These are phyloP conservation scores for Pulveroboletus sp. DNA, from an alignment of 768 basidiomycete species.

Conservation along the genomic window DNA sequence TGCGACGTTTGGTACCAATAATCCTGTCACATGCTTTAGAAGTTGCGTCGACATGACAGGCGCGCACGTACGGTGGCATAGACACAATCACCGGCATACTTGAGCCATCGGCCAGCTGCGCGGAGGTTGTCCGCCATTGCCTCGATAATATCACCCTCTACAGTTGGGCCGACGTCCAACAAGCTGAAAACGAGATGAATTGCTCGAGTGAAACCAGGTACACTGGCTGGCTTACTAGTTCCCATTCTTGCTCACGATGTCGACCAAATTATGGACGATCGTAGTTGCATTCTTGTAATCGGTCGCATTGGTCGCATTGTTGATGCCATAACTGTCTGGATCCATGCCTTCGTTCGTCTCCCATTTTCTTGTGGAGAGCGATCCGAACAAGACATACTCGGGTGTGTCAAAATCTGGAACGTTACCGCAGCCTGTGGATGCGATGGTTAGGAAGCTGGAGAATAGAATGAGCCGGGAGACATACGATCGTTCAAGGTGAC, in stretches of 20 bases:
- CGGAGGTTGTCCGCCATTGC: constrained; percentile 47
- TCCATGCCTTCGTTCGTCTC: constrained; percentile 61
- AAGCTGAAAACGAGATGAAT: constrained; percentile 31
- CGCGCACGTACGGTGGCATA: constrained; percentile 43
- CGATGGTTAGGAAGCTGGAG: not conserved
- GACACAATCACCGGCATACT: constrained; percentile 48
- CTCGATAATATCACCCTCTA: constrained; percentile 50
- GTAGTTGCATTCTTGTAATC: constrained; percentile 49
- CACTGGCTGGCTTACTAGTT: constrained; percentile 44
- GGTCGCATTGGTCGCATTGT: constrained; percentile 39
- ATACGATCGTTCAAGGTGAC: constrained; percentile 45
- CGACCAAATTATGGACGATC: constrained; percentile 50
- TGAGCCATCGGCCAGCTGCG: constrained; percentile 52
- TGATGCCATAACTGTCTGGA: constrained; percentile 49
- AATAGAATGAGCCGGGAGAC: constrained; percentile 4
- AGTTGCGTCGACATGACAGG: not conserved
- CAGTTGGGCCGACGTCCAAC: constrained; percentile 52
- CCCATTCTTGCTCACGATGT: constrained; percentile 62
- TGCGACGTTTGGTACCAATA: constrained; percentile 50
- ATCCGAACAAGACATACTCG: constrained; percentile 48
- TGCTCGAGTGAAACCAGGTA: not conserved
- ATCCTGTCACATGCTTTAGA: constrained; percentile 26
- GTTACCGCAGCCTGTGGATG: constrained; percentile 41
- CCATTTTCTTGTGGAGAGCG: constrained; percentile 49
- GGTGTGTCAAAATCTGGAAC: constrained; percentile 56